Percentiles rank a stretch among this genome's conserved stretches.
Conservation (phyloP, 2,329 filamentous ascomycete genomes). For the Calonectria hongkongensis region DNA sequence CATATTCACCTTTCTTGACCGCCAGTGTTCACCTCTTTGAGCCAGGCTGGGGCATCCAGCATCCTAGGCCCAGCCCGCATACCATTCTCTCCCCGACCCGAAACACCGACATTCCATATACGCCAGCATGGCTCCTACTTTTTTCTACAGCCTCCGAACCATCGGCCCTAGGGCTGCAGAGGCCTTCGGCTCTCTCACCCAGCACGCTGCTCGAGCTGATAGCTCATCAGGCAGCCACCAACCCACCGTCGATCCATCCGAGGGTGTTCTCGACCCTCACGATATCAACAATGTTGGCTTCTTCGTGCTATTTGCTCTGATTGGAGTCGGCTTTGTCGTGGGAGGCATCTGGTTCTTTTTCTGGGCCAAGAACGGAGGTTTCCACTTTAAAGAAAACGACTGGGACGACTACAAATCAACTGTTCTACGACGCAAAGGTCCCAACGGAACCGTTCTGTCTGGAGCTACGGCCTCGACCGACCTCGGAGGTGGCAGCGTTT, state of each 20-base stretch:
- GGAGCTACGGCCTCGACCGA: conserved; percentile 89
- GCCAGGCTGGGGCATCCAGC: conserved; percentile 56
- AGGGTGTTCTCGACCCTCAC: conserved; percentile 72
- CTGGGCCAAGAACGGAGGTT: conserved; percentile 97
- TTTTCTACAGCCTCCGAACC: conserved; percentile 57
- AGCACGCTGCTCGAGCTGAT: conserved; percentile 64
- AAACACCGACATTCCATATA: conserved; percentile 48
- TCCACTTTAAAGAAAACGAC: conserved; percentile 88
- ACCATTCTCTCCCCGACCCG: conserved; percentile 32
- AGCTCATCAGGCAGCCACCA: conserved; percentile 49
- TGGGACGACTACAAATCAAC: conserved; percentile 99
- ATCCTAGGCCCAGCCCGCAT: conserved; percentile 52
- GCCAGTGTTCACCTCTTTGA: conserved; percentile 40
- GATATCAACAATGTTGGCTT: conserved; percentile 81
- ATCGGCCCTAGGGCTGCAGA: conserved; percentile 48
- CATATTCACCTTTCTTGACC: conserved; percentile 16
- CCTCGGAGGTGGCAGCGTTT: conserved; percentile 91
- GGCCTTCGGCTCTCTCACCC: conserved; percentile 58
- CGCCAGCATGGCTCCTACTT: conserved; percentile 64
- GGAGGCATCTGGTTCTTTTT: conserved; percentile 97
- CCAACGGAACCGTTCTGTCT: conserved; percentile 89
- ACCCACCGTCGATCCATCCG: conserved; percentile 62
- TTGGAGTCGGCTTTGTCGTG: conserved; percentile 85
- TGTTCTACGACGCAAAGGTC: conserved; percentile 90
- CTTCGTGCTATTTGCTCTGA: conserved; percentile 89